Base-by-base conservation (phyloP, 805 yeast species). In the Candida qinlingensis region DNA sequence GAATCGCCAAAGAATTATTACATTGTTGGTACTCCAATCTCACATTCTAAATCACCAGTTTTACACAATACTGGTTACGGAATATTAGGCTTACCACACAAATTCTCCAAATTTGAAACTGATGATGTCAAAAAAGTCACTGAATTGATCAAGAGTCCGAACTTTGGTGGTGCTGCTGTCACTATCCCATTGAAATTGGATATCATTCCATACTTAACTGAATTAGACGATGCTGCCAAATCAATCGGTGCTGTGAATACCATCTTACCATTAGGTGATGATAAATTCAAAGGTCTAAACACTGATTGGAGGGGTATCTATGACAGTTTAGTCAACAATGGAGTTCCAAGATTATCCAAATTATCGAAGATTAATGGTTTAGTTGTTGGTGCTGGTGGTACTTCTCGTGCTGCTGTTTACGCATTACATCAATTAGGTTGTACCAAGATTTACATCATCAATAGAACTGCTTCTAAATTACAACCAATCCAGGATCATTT, bases 351-450 rank as follows among this genome's bases (percentile, higher is more conserved):
- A 68, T 38, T 59, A 62, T 49, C 46, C 30, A 25, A 36, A 12
- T 10, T 35, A n/a, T 25, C 30, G 35, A 39, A 64, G 13, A 70
- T 74, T 10, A 69, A 76, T 49, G 97, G 97, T 33, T 69, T 91
- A 50, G 85, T 94, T 41, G 73, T 94, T 54, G 99, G 99, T 45
- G 97, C 96, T 25, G 99, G 99, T 39, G 99, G 99, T 40, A 91
- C 99, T 28, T 83, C 97, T 1, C 78, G 97, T 60, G 97, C 99
- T 39, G 98, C 97, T 0, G 80, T 87, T 12, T 90, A 79, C 65
- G 97, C 99, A 1, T 74, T 94, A 55, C 78, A 81, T 61, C 61
- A 79, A 52, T 69, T 92, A 72, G 97, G 97, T 3, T 88, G 95
- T 65, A 57, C 69, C 26, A 80, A 74, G 56, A 87, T 92, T 51